phyloP scores from a whole-genome alignment of 208 protist genomes.

The Naegleria fowleri region DNA sequence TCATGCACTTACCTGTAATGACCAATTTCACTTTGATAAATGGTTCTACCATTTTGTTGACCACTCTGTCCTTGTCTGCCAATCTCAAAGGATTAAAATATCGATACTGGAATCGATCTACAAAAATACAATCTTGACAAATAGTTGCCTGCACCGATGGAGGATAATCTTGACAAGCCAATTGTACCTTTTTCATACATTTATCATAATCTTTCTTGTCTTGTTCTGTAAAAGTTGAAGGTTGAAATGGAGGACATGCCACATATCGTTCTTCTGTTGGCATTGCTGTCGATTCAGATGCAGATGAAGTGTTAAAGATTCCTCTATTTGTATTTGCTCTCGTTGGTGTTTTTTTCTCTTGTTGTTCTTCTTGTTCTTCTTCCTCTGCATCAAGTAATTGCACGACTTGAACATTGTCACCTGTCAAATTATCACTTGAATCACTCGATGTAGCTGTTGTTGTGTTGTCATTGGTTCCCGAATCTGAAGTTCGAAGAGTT shows the following conservation, averaged over 20 bases:
- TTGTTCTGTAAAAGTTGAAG: neutral
- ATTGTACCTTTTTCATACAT: neutral
- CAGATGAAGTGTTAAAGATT: neutral
- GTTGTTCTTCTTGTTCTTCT: neutral
- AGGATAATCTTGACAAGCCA: neutral
- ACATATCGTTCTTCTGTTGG: neutral
- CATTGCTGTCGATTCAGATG: neutral
- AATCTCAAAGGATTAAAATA: constrained; percentile 11
- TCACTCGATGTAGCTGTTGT: neutral
- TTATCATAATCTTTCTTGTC: neutral
- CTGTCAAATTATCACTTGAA: neutral
- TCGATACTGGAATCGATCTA: constrained; percentile 2
- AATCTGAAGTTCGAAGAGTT: neutral
- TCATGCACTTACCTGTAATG: neutral
- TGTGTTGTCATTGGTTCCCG: neutral
- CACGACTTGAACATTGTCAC: neutral
- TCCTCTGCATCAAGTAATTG: neutral
- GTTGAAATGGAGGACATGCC: neutral
- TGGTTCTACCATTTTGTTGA: neutral
- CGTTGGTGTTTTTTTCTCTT: neutral
- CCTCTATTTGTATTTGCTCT: neutral
- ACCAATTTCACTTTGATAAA: constrained; percentile 2
- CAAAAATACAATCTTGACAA: neutral
- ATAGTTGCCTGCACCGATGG: neutral
- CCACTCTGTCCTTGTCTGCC: neutral